A percentile compares a stretch with the other conserved stretches of the same genome.
Evolutionary conservation across 2,329 filamentous ascomycete genomes (phyloP).

Genomic region (Penicillium sp.): DNA sequence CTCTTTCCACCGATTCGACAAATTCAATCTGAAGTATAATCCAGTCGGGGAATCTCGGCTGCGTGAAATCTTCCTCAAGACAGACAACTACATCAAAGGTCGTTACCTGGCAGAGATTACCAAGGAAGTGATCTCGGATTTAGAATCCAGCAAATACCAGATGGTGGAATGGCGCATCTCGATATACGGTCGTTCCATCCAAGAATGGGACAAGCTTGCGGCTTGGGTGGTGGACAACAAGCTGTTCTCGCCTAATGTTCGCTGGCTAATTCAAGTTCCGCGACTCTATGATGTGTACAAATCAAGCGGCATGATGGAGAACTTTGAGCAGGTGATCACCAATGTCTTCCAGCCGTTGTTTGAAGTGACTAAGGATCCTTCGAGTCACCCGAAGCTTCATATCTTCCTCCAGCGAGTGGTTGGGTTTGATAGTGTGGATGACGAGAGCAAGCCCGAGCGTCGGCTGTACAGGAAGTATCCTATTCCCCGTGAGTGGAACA

Average conservation of each 20-base stretch:
- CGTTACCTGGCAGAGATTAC: conserved; percentile 96
- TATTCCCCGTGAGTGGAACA: conserved; percentile 80
- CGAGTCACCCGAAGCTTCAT: conserved; percentile 85
- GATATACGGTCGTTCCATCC: conserved; percentile 84
- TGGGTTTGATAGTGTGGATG: conserved; percentile 95
- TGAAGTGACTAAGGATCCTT: conserved; percentile 84
- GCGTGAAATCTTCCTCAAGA: conserved; percentile 97
- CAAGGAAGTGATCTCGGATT: conserved; percentile 92
- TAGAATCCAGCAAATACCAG: conserved; percentile 98
- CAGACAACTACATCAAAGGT: conserved; percentile 94
- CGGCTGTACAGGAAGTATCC: conserved; percentile 95
- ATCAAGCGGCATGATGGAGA: conserved; percentile 76
- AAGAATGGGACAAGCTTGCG: conserved; percentile 97
- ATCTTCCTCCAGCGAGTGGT: conserved; percentile 92
- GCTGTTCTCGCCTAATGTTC: conserved; percentile 93
- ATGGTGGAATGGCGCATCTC: conserved; percentile 99
- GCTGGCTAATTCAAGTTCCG: conserved; percentile 94
- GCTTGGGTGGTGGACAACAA: conserved; percentile 98
- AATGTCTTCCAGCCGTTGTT: conserved; percentile 95
- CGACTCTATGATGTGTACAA: conserved; percentile 96
- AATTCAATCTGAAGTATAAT: conserved; percentile 99
- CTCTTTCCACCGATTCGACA: conserved; percentile 97
- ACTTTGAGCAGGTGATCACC: conserved; percentile 81
- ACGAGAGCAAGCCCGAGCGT: conserved; percentile 94
- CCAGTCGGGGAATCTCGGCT: conserved; percentile 92